These are phyloP conservation scores for Apiotrichum porosum DNA, from an alignment of 1,284 basidiomycete species.

Conservation along the genomic window DNA sequence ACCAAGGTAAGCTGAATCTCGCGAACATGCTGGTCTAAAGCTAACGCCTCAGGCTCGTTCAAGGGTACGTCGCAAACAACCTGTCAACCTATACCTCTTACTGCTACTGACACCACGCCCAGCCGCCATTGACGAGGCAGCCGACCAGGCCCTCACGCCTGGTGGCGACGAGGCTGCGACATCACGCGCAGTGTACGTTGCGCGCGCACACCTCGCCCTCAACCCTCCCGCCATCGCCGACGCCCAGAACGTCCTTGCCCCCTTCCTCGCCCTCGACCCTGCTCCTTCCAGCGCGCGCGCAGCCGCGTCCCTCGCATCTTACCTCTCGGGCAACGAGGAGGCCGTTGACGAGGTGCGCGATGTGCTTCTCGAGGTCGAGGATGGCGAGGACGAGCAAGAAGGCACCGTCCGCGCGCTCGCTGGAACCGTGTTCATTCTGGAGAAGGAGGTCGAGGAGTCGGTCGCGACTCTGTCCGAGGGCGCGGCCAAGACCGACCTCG, in stretches of 20 bases:
- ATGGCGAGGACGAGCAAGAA: constrained; percentile 61
- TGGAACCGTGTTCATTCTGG: constrained; percentile 74
- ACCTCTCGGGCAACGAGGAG: constrained; percentile 47
- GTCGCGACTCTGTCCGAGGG: constrained; percentile 74
- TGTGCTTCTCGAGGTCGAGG: constrained; percentile 75
- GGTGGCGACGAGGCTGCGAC: constrained; percentile 46
- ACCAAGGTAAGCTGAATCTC: constrained; percentile 56
- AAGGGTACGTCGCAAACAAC: constrained; percentile 30
- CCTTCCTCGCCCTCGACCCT: constrained; percentile 48
- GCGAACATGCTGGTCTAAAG: neutral
- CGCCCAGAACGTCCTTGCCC: constrained; percentile 54
- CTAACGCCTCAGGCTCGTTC: constrained; percentile 39
- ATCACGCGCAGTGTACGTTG: constrained; percentile 64
- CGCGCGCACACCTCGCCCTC: constrained; percentile 75
- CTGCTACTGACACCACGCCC: neutral
- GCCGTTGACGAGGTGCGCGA: constrained; percentile 78
- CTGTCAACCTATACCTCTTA: constrained; percentile 1
- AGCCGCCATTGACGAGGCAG: constrained; percentile 46
- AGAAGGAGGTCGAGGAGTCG: constrained; percentile 83
- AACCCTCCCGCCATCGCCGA: constrained; percentile 58
- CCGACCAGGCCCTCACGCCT: constrained; percentile 27
- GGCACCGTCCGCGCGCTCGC: constrained; percentile 68
- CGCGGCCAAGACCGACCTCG: constrained; percentile 68
- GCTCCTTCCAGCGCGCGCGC: constrained; percentile 68
- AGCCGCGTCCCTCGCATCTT: constrained; percentile 64